A percentile compares a stretch with the other conserved stretches of the same genome.
These are phyloP conservation scores for Pneumocystis carinii DNA, from an alignment of 1,139 yeast species.

Conservation along the genomic window DNA sequence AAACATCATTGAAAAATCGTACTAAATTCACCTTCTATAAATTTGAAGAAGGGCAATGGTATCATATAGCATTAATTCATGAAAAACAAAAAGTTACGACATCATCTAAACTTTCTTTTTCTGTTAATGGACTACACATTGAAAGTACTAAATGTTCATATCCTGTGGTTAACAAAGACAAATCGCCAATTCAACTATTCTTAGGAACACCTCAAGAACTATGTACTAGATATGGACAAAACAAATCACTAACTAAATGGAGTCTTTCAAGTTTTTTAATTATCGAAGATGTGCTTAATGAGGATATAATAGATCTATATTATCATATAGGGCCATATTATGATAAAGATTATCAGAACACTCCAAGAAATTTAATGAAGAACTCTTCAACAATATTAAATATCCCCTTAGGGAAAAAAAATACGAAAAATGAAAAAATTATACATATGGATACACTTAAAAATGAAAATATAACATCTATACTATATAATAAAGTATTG, in stretches of 20 bases:
- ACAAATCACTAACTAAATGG: background rate
- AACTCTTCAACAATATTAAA: slow-evolving; percentile 22
- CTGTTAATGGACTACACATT: slow-evolving; percentile 24
- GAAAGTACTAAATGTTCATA: slow-evolving; percentile 21
- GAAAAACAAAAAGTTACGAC: slow-evolving; percentile 14
- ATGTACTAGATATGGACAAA: background rate
- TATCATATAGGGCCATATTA: slow-evolving; percentile 29
- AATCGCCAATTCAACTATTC: slow-evolving; percentile 14
- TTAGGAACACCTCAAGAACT: slow-evolving; percentile 17
- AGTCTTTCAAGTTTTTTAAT: slow-evolving; percentile 10
- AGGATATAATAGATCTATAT: slow-evolving; percentile 27
- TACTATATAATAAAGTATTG: slow-evolving; percentile 13
- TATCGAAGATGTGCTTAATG: slow-evolving; percentile 18
- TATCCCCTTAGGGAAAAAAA: slow-evolving; percentile 16
- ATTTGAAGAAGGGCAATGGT: slow-evolving; percentile 13
- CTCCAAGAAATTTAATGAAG: slow-evolving; percentile 23
- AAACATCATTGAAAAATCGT: slow-evolving; percentile 14
- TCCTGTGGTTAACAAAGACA: slow-evolving; percentile 15
- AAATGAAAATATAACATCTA: slow-evolving; percentile 12
- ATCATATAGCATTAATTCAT: slow-evolving; percentile 15
- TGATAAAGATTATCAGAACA: slow-evolving; percentile 28
- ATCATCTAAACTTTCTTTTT: slow-evolving; percentile 22
- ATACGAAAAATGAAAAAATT: slow-evolving; percentile 18
- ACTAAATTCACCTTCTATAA: slow-evolving; percentile 13
- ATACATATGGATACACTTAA: slow-evolving; percentile 14